These are phyloP conservation scores for Hyaloscypha finlandica DNA, from an alignment of 495 filamentous ascomycete genomes.

Conservation along the genomic window DNA sequence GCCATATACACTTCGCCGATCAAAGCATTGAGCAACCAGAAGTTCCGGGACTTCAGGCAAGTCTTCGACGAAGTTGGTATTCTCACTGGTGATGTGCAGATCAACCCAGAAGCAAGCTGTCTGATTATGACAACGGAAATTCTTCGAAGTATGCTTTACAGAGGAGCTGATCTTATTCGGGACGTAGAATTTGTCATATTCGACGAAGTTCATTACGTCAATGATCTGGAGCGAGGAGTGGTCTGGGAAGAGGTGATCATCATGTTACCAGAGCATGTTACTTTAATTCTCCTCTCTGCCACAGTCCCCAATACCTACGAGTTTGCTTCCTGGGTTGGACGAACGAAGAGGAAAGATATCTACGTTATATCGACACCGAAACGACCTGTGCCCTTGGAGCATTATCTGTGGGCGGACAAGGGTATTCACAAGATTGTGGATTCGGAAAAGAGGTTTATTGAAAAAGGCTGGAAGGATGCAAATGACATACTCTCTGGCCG, in stretches of 20 bases:
- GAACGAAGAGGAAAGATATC: constrained; percentile 98
- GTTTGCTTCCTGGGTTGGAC: constrained; percentile 97
- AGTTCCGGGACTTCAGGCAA: constrained; percentile 91
- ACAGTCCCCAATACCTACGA: constrained; percentile 97
- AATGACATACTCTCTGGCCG: constrained; percentile 79
- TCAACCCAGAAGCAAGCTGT: constrained; percentile 96
- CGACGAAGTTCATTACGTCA: constrained; percentile 98
- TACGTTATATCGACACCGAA: constrained; percentile 98
- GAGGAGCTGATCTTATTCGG: constrained; percentile 92
- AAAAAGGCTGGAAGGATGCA: constrained; percentile 92
- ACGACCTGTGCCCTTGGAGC: constrained; percentile 90
- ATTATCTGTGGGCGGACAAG: constrained; percentile 94
- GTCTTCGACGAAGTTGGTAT: constrained; percentile 95
- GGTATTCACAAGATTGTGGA: constrained; percentile 93
- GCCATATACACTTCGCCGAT: constrained; percentile 99
- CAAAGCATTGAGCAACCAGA: constrained; percentile 98
- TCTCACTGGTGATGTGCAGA: constrained; percentile 95
- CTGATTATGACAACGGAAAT: constrained; percentile 99
- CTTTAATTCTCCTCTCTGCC: constrained; percentile 90
- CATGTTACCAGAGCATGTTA: constrained; percentile 97
- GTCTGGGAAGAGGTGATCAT: constrained; percentile 99
- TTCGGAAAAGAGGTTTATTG: constrained; percentile 84
- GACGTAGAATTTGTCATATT: constrained; percentile 99
- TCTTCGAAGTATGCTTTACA: constrained; percentile 95
- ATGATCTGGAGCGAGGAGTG: constrained; percentile 94